Percentiles rank a stretch among this genome's conserved stretches.
These are phyloP conservation scores for Xylariaceae sp. DNA, from an alignment of 2,329 filamentous ascomycete species.

Conservation along the genomic window DNA sequence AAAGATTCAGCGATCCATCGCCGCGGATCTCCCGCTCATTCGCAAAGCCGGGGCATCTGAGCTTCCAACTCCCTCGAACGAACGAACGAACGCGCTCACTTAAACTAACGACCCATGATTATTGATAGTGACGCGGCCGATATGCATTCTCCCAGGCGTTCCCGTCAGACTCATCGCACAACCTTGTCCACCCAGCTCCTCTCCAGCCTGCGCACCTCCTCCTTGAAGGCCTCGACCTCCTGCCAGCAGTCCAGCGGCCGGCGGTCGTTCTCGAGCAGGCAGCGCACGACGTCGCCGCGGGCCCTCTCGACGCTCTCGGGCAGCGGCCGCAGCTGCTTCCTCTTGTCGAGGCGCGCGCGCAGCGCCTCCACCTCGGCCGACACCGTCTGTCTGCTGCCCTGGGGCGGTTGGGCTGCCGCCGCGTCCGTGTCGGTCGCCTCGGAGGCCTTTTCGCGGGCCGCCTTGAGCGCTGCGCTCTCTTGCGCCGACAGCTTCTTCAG, in stretches of 20 bases:
- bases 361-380: slow-evolving; percentile 65
- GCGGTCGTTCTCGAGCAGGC: slow-evolving; percentile 82
- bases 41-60: no score
- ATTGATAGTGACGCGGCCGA: not conserved
- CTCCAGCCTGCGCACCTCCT: slow-evolving; percentile 85
- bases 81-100: no score
- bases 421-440: slow-evolving; percentile 36
- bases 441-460: slow-evolving; percentile 65
- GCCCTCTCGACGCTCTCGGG: slow-evolving; percentile 77
- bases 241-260: slow-evolving; percentile 92
- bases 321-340: slow-evolving; percentile 69
- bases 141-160: not conserved
- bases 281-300: slow-evolving; percentile 77
- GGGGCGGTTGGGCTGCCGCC: slow-evolving; percentile 25
- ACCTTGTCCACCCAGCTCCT: slow-evolving; percentile 86
- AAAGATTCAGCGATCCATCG: slow-evolving; percentile 6
- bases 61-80: no score
- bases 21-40: no score
- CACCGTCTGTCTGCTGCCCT: slow-evolving; percentile 53
- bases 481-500: slow-evolving; percentile 78
- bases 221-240: slow-evolving; percentile 90
- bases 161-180: slow-evolving; percentile 47
- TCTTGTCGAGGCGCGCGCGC: slow-evolving; percentile 63
- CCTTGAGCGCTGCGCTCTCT: slow-evolving; percentile 71
- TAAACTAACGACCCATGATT: not conserved